These are phyloP conservation scores for Flammula alnicola DNA, from an alignment of 1,284 basidiomycete genomes.

Conservation along the genomic window DNA sequence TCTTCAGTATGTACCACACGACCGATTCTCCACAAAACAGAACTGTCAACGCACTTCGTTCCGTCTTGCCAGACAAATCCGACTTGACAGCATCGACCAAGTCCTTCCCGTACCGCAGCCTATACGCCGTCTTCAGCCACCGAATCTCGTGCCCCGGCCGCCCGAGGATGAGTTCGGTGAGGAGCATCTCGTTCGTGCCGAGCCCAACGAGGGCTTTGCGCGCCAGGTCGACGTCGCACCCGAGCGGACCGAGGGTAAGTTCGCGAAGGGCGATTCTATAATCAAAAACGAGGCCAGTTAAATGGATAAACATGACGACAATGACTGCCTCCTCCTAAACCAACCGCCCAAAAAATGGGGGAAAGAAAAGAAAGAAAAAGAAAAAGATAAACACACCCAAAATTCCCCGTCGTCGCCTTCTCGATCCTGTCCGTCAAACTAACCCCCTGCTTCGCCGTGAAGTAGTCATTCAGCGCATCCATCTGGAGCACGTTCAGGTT, in stretches of 20 bases:
- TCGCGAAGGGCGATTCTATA: constrained; percentile 38
- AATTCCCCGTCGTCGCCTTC: constrained; percentile 33
- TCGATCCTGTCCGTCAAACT: constrained; percentile 35
- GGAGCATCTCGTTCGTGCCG: constrained; percentile 41
- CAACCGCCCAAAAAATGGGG: too few species aligned
- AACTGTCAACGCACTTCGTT: constrained; percentile 32
- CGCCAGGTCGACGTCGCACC: constrained; percentile 44
- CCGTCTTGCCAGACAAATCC: constrained; percentile 39
- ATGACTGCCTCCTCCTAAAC: too few species aligned
- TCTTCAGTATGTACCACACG: not conserved
- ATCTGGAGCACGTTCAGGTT: constrained; percentile 39
- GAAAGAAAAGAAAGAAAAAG: not conserved
- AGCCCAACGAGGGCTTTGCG: constrained; percentile 34
- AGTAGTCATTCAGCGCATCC: constrained; percentile 40
- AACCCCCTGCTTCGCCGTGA: constrained; percentile 35
- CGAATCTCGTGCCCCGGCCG: constrained; percentile 40
- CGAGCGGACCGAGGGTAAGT: constrained; percentile 42
- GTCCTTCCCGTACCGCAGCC: constrained; percentile 31
- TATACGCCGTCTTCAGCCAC: constrained; percentile 39
- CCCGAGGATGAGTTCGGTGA: constrained; percentile 44
- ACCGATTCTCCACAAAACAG: not conserved
- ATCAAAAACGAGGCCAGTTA: constrained; percentile 2
- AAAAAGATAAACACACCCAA: constrained; percentile 31
- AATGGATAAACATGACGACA: too few species aligned
- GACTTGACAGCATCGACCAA: constrained; percentile 34